Evolutionary conservation across 2,329 filamentous ascomycete species (phyloP).

Genomic region (Cercospora sesami): DNA sequence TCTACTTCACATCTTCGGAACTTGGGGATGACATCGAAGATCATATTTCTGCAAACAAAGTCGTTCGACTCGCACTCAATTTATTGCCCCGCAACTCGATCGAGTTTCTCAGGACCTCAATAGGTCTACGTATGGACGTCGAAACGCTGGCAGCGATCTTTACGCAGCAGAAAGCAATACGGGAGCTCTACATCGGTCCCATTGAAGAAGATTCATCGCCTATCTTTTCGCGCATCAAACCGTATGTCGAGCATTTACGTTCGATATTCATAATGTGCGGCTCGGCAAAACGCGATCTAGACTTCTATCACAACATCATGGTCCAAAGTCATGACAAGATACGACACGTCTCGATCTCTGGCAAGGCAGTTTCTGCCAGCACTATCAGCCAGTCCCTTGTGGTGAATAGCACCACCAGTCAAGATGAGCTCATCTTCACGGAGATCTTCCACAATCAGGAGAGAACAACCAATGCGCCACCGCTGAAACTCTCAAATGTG

Average conservation of each 20-base stretch:
- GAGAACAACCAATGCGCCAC: too few species aligned
- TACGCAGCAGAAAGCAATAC: neutral
- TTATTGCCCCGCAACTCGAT: too few species aligned
- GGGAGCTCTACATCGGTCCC: too few species aligned
- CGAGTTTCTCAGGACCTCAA: too few species aligned
- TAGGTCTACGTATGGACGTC: too few species aligned
- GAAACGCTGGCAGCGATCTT: neutral
- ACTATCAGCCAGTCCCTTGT: neutral
- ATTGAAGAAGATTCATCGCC: too few species aligned
- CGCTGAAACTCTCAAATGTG: too few species aligned
- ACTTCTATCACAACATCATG: neutral
- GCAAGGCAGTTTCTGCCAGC: neutral
- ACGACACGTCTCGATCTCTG: neutral
- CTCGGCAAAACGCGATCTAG: neutral
- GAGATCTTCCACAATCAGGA: too few species aligned
- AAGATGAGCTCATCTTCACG: too few species aligned
- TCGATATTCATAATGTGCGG: neutral
- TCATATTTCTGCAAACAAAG: neutral
- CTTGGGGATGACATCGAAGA: too few species aligned
- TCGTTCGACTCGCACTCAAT: neutral
- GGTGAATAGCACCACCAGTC: neutral
- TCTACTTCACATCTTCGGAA: neutral
- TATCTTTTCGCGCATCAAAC: neutral
- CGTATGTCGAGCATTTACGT: neutral
- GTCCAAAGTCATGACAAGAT: neutral